A percentile compares a stretch with the other conserved stretches of the same genome.
Evolutionary conservation across 2,329 filamentous ascomycete genomes (phyloP).

Genomic region (Pestalotiopsis sp.): DNA sequence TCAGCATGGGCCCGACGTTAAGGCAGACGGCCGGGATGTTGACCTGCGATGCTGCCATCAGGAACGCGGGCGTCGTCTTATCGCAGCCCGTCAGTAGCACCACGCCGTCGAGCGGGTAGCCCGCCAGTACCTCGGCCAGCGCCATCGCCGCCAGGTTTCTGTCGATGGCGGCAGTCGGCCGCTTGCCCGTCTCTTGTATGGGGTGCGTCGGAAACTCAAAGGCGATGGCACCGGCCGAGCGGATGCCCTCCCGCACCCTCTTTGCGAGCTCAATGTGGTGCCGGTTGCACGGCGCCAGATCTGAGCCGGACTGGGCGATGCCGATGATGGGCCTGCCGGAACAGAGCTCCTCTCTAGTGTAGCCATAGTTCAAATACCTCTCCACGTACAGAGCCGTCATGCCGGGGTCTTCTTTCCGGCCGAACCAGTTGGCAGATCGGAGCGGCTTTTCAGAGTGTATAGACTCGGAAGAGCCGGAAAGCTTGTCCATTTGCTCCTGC

Average conservation of each 20-base stretch:
- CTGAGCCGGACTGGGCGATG: conserved; percentile 54
- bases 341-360: conserved; percentile 51
- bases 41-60: conserved; percentile 56
- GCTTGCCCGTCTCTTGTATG: conserved; percentile 50
- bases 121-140: conserved; percentile 50
- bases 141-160: conserved; percentile 51
- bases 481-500: conserved; percentile 31
- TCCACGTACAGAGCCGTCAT: conserved; percentile 53
- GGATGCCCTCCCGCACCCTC: conserved; percentile 52
- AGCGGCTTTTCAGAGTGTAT: conserved; percentile 5
- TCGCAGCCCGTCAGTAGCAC: conserved; percentile 55
- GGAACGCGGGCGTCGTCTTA: conserved; percentile 53
- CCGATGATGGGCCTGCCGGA: conserved; percentile 54
- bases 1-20: conserved; percentile 57
- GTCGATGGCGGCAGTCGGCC: conserved; percentile 52
- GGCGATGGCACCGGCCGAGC: conserved; percentile 49
- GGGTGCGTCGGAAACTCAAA: conserved; percentile 56
- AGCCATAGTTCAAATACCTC: conserved; percentile 52
- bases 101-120: conserved; percentile 52
- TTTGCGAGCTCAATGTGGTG: conserved; percentile 52
- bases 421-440: conserved; percentile 41
- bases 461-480: conserved; percentile 30
- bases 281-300: conserved; percentile 52
- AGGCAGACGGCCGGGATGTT: conserved; percentile 55
- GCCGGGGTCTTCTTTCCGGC: conserved; percentile 41